Evolutionary conservation across 805 yeast genomes (phyloP), one percentile per base, ranked within the genome.

Genomic region (Torulaspora quercuum): DNA sequence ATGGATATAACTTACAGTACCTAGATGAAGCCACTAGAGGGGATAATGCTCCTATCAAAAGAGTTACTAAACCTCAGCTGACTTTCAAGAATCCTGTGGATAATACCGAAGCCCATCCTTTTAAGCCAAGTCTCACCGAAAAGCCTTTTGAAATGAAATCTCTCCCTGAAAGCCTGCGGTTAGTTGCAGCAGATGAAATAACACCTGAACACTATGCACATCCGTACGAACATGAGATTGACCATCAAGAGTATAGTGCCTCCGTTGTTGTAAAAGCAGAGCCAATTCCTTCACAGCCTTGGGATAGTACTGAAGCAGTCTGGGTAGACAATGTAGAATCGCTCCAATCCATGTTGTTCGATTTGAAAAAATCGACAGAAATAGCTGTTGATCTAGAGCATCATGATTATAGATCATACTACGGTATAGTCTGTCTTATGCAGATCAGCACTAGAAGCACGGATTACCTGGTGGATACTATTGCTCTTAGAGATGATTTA

Each of bases 351-450:
- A 74, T 92, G 82, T 46, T 86, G 1, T 55, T 62, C 1, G 73
- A 70, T 5, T 66, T 92, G 29, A 56, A 60, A 34, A 53, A 58
- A 3, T 69, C 70, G 39, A 63, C 68, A 2, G 95, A 77, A 38
- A 75, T 92, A 25, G 98, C 97, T 2, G 82, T 92, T 10, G 99
- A 92, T 69, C 73, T 92, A 43, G 99, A 92, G 56, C 98, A 92
- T 61, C 98, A 92, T 56, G 97, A 89, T 55, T 82, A 75, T 57
- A 73, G 97, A 59, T 72, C 96, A 0, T 92, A 86, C 51, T 80
- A 82, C 52, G 99, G 99, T 26, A 65, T 92, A 26, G 92, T 88
- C 1, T 88, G 89, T 59, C 65, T 92, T 29, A 87, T 92, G 95
- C 99, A 92, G 63, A 81, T 92, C 11, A 82, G 94, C 36, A 78